Evolutionary conservation across 371 early-diverging fungal species (phyloP).

Genomic region (Mycotypha africana): DNA sequence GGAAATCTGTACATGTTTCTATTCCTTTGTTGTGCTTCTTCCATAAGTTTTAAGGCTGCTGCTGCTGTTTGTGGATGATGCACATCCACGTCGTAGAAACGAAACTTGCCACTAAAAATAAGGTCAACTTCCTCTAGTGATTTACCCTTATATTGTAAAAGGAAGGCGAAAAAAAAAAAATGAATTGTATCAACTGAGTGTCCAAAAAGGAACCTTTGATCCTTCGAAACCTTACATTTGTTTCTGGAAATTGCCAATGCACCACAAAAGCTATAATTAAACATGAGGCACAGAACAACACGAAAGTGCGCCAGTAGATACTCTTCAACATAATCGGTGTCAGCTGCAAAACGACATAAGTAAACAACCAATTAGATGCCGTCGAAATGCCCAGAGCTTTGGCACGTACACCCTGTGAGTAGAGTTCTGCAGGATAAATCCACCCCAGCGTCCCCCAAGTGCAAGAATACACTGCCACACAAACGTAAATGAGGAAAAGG

Average conservation of each 20-base stretch:
- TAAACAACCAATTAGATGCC: slow-evolving; percentile 86
- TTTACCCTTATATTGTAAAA: slow-evolving; percentile 36
- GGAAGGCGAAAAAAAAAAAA: background rate
- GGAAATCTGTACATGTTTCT: slow-evolving; percentile 17
- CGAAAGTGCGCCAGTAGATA: slow-evolving; percentile 62
- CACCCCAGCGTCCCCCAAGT: slow-evolving; percentile 93
- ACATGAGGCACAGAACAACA: slow-evolving; percentile 62
- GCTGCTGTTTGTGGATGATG: slow-evolving; percentile 48
- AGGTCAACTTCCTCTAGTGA: slow-evolving; percentile 47
- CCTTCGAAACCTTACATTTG: slow-evolving; percentile 52
- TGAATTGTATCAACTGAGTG: background rate
- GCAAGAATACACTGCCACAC: slow-evolving; percentile 73
- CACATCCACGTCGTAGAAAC: slow-evolving; percentile 36
- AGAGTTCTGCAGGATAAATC: slow-evolving; percentile 91
- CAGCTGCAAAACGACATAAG: slow-evolving; percentile 61
- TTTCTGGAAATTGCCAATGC: slow-evolving; percentile 78
- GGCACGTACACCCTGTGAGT: slow-evolving; percentile 70
- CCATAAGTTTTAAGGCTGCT: slow-evolving; percentile 34
- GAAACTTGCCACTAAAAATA: slow-evolving; percentile 38
- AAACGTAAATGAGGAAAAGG: slow-evolving; percentile 66
- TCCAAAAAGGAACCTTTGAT: too few species aligned
- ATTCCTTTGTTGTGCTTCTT: slow-evolving; percentile 20
- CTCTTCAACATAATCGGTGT: slow-evolving; percentile 57
- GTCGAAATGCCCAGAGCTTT: slow-evolving; percentile 86
- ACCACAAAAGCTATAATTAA: slow-evolving; percentile 51